Evolutionary conservation across 1,139 yeast genomes (phyloP), one percentile per base, ranked within the genome.

Genomic region (Arxiozyma telluris): DNA sequence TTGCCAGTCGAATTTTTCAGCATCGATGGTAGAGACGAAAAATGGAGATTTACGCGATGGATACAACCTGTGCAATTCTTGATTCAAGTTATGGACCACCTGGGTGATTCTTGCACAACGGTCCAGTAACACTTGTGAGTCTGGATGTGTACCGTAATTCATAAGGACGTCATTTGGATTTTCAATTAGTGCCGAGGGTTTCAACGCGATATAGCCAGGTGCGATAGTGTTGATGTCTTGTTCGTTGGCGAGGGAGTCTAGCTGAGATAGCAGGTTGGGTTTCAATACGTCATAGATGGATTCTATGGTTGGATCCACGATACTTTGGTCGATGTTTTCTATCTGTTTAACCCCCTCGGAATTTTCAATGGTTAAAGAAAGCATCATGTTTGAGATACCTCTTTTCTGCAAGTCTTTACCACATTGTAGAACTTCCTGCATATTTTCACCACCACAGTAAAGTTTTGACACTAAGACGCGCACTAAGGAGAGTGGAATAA

Each of bases 341-440:
- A 46, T 34, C 30, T 42, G 22, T 59, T 76, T 75, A 20, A 71
- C 71, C 41, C 96, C 96, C 61, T 88, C 89, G 56, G 96, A 84
- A 54, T 94, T 96, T 72, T 93, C 98, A 54, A 90, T 90, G 21
- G 97, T 89, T 70, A 90, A 82, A 3, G 94, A 84, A 44, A 91
- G 76, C 96, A 93, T 90, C 95, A 90, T 88, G 74, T 91, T 91
- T 62, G 87, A 82, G 66, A 90, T 86, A 17, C 96, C 96, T 58
- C 96, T 77, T 55, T 77, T 70, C 55, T 81, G 75, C 60, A 93
- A 76, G 57, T 81, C 75, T 53, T 76, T 73, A 54, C 96, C 96
- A 5, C 96, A 85, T 53, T 75, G 69, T 55, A 80, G 76, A 23
- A 90, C 94, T 60, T 90, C 87, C 12, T 71, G 72, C 55, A 84